Conservation (phyloP, 768 basidiomycete species). For the Podaxis mareebaensis region DNA sequence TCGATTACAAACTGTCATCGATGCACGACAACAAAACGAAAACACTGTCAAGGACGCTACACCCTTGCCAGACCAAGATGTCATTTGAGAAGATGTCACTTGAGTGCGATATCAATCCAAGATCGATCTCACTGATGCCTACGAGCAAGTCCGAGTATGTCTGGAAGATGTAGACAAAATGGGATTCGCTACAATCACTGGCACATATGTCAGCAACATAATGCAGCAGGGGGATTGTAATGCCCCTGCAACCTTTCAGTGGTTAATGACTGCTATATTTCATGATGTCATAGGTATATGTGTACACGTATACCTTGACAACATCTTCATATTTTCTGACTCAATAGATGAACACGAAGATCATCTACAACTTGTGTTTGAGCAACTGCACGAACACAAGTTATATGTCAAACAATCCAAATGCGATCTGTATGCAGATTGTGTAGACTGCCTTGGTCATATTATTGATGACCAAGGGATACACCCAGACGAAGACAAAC, state of each 20-base stretch:
- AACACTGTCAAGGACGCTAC: too few species aligned
- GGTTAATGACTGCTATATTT: conserved; percentile 43
- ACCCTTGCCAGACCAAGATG: too few species aligned
- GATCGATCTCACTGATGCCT: too few species aligned
- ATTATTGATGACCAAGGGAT: conserved; percentile 40
- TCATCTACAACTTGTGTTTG: too few species aligned
- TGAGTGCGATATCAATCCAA: too few species aligned
- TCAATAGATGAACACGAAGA: conserved; percentile 28
- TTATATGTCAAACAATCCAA: background rate
- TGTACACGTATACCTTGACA: conserved; percentile 45
- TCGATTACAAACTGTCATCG: too few species aligned
- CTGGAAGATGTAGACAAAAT: too few species aligned
- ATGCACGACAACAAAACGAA: too few species aligned
- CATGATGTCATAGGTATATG: conserved; percentile 35
- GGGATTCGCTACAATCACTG: too few species aligned
- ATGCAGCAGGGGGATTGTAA: conserved; percentile 50
- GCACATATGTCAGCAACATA: conserved; percentile 16
- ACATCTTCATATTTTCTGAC: conserved; percentile 41
- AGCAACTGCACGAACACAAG: conserved; percentile 20
- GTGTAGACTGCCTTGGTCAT: conserved; percentile 40
- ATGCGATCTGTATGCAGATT: background rate
- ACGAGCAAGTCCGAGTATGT: too few species aligned
- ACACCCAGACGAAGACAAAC: conserved; percentile 23
- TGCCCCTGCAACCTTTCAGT: conserved; percentile 45
- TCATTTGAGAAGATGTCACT: too few species aligned